A percentile compares a stretch with the other conserved stretches of the same genome.
phyloP scores from a whole-genome alignment of 2,329 filamentous ascomycete genomes.

The Lecanicillium sp. region DNA sequence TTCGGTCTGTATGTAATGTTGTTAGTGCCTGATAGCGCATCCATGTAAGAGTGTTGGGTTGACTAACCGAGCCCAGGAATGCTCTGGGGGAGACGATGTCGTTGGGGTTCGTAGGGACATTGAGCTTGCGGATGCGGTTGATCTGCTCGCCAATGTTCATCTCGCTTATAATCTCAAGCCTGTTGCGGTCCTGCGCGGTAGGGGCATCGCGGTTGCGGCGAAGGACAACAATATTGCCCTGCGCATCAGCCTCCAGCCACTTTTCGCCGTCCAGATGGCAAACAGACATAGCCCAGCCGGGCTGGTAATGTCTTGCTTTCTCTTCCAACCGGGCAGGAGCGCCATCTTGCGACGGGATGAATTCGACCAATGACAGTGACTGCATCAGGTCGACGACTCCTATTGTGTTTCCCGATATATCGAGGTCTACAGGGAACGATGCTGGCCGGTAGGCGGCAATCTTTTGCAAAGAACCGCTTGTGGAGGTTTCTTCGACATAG shows the following conservation, averaged over 20 bases:
- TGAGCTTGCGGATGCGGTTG: constrained; percentile 73
- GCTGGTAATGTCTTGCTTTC: constrained; percentile 71
- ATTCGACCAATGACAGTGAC: constrained; percentile 73
- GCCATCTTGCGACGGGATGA: constrained; percentile 48
- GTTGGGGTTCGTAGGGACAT: constrained; percentile 55
- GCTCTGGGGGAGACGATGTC: constrained; percentile 72
- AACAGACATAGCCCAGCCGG: constrained; percentile 74
- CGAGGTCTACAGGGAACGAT: constrained; percentile 76
- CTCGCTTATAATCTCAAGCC: constrained; percentile 69
- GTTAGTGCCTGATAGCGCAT: constrained; percentile 14
- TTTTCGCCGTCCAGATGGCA: constrained; percentile 63
- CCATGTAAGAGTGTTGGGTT: not conserved
- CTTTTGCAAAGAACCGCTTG: constrained; percentile 54
- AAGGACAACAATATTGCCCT: constrained; percentile 83
- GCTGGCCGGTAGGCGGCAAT: constrained; percentile 71
- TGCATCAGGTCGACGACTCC: constrained; percentile 93
- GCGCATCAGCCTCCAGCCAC: constrained; percentile 78
- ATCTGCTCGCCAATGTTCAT: constrained; percentile 88
- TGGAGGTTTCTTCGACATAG: constrained; percentile 49
- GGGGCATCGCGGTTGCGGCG: constrained; percentile 64
- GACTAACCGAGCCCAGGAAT: constrained; percentile 77
- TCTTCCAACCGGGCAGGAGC: constrained; percentile 60
- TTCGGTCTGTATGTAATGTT: constrained; percentile 54
- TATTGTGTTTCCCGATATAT: constrained; percentile 66
- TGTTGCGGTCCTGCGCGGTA: constrained; percentile 62